These are phyloP conservation scores for Camelina neglecta DNA, from an alignment of 345 rosid genomes.

Conservation along the genomic window DNA sequence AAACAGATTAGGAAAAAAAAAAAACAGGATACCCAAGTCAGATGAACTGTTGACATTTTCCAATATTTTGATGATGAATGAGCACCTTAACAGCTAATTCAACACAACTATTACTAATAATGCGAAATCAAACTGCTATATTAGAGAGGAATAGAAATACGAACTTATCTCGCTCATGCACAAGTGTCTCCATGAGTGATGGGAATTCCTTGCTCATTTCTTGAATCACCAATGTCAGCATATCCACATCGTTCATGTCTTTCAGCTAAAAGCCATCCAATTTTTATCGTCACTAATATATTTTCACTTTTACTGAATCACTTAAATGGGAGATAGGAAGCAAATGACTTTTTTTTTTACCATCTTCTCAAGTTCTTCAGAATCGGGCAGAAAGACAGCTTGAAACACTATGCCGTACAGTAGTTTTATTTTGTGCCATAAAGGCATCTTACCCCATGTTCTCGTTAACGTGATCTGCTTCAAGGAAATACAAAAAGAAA, in stretches of 20 bases:
- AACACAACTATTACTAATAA: not conserved
- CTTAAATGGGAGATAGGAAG: not conserved
- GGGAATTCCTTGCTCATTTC: slow-evolving; percentile 97
- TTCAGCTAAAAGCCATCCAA: slow-evolving; percentile 60
- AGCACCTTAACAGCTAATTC: not conserved
- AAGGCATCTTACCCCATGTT: slow-evolving; percentile 89
- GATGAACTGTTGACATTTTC: not conserved
- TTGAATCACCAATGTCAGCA: slow-evolving; percentile 89
- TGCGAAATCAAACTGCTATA: not conserved
- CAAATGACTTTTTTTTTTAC: slow-evolving; percentile 40
- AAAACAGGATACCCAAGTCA: not conserved
- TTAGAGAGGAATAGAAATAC: slow-evolving; percentile 41
- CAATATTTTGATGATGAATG: not conserved
- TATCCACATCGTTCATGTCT: slow-evolving; percentile 86
- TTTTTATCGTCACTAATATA: not conserved
- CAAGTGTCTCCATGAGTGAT: slow-evolving; percentile 89
- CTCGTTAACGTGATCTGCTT: slow-evolving; percentile 76
- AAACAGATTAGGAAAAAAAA: not conserved
- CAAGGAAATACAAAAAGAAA: slow-evolving; percentile 17
- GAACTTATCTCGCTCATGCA: slow-evolving; percentile 94
- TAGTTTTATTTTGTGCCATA: slow-evolving; percentile 84
- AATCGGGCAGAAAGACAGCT: slow-evolving; percentile 78
- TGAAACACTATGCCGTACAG: slow-evolving; percentile 69
- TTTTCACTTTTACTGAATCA: not conserved
- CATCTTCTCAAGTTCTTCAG: slow-evolving; percentile 84